Evolutionary conservation across 75 land plant species (phyloP).

Genomic region (Cupressus sempervirens): DNA sequence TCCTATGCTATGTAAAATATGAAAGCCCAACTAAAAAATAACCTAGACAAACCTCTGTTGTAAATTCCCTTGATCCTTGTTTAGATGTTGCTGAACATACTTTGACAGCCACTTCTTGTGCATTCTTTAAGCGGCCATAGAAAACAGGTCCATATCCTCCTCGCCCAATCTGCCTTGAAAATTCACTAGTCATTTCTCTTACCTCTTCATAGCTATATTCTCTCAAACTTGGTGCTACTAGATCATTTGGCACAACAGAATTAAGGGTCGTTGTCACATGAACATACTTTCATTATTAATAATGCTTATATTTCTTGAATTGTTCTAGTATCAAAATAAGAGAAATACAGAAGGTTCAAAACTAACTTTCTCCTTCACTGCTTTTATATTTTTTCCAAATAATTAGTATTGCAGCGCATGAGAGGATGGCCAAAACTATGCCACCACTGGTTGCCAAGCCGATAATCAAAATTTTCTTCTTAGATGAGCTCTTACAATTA

Average conservation of each 20-base stretch:
- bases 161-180: slow-evolving; percentile 25
- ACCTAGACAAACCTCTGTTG: slow-evolving; percentile 19
- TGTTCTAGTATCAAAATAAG: too few relatives aligned
- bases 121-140: slow-evolving; percentile 22
- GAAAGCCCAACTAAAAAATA: slow-evolving; percentile 5
- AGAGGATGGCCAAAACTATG: not conserved
- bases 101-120: slow-evolving; percentile 41
- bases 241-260: not conserved
- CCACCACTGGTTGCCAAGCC: not conserved
- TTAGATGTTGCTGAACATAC: slow-evolving; percentile 22
- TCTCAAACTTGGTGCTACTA: slow-evolving; percentile 7
- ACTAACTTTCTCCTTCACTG: too few relatives aligned
- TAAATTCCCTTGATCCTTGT: slow-evolving; percentile 31
- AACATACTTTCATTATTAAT: not conserved
- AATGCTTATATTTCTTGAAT: too few relatives aligned
- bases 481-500: not conserved
- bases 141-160: too few relatives aligned
- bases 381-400: not conserved
- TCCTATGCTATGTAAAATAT: not conserved
- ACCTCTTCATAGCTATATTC: slow-evolving; percentile 19
- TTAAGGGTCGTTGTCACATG: not conserved
- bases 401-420: not conserved
- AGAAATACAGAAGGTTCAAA: too few relatives aligned
- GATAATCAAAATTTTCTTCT: not conserved
- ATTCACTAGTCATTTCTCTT: slow-evolving; percentile 28